Conservation (phyloP, 2,329 filamentous ascomycete species). For the Amauroascus verrucosus region DNA sequence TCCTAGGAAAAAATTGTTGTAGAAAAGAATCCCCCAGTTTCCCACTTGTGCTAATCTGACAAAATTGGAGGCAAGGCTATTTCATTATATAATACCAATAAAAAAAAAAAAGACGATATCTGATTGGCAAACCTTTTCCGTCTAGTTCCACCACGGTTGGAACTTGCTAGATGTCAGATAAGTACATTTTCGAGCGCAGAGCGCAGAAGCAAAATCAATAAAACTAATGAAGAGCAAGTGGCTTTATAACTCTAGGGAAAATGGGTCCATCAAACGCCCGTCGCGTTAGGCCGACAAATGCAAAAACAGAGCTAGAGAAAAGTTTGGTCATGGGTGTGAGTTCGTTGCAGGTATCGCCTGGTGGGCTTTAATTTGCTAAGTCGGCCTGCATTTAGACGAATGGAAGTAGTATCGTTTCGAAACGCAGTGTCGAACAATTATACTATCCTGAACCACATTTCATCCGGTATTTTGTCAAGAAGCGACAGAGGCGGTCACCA, state of each 20-base stretch:
- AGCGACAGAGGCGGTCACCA: conserved; percentile 71
- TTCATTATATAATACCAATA: too few species aligned
- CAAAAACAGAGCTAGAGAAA: conserved; percentile 35
- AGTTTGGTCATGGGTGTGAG: conserved; percentile 46
- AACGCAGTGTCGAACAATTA: conserved; percentile 80
- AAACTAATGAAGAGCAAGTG: too few species aligned
- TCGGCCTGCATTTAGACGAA: conserved; percentile 56
- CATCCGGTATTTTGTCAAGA: conserved; percentile 78
- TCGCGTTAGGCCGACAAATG: neutral
- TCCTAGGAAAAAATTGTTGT: too few species aligned
- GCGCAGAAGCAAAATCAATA: too few species aligned
- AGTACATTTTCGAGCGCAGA: too few species aligned
- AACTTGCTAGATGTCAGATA: too few species aligned
- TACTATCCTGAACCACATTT: conserved; percentile 77
- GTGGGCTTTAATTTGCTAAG: neutral
- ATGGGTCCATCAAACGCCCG: neutral
- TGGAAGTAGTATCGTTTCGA: conserved; percentile 83
- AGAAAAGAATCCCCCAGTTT: too few species aligned
- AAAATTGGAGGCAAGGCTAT: too few species aligned
- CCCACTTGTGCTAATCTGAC: too few species aligned
- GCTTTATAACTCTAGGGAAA: neutral
- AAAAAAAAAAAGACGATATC: too few species aligned
- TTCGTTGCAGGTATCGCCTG: conserved; percentile 9
- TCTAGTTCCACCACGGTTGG: too few species aligned
- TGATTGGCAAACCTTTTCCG: too few species aligned